These are phyloP conservation scores for Phylloporus rhodoxanthus DNA, from an alignment of 768 basidiomycete species.

Conservation along the genomic window DNA sequence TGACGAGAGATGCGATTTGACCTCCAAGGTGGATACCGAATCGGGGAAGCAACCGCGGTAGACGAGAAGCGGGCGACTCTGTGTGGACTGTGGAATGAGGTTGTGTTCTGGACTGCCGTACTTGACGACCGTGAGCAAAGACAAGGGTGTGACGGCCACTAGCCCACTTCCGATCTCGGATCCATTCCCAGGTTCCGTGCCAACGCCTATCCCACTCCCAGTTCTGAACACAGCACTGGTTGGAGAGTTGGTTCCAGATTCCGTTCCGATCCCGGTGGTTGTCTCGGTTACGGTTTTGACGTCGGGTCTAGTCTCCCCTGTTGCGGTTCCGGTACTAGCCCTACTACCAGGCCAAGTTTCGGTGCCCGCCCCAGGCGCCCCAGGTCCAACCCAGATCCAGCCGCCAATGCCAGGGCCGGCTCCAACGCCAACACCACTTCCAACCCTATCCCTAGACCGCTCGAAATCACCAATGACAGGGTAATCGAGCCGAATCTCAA, in stretches of 20 bases:
- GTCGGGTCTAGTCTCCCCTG: background rate
- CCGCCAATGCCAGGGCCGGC: background rate
- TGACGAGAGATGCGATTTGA: constrained; percentile 32
- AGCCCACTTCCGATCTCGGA: background rate
- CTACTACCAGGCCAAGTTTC: background rate
- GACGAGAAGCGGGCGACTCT: constrained; percentile 33
- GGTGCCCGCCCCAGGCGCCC: background rate
- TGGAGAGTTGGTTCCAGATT: background rate
- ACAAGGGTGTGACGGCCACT: constrained; percentile 17
- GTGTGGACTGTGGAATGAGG: constrained; percentile 32
- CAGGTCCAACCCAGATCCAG: background rate
- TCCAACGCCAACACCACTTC: background rate
- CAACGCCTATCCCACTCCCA: too few relatives aligned
- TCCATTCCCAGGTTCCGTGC: background rate
- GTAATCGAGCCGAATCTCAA: background rate
- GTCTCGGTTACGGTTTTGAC: background rate
- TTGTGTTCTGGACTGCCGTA: constrained; percentile 32
- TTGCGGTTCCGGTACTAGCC: background rate
- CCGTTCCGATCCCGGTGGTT: background rate
- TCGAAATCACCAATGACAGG: constrained; percentile 1
- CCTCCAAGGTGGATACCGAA: constrained; percentile 13
- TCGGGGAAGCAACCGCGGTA: constrained; percentile 31
- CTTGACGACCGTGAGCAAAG: constrained; percentile 21
- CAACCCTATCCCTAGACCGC: background rate
- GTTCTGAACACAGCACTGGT: too few relatives aligned